phyloP scores from a whole-genome alignment of 371 early-diverging fungal genomes.

The Mucor saturninus region DNA sequence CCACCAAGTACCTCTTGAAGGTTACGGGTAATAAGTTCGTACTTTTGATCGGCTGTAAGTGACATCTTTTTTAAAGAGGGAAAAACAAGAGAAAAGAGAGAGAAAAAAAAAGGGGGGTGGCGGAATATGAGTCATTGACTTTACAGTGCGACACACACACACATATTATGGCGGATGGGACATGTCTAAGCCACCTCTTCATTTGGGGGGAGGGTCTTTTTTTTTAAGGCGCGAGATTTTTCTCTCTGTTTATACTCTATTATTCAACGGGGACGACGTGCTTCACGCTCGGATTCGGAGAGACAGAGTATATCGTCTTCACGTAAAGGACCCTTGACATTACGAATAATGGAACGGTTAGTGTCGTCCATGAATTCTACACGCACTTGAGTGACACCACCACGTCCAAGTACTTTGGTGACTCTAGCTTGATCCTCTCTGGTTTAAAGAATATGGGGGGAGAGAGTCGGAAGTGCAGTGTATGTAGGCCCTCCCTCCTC shows the following conservation, averaged over 20 bases:
- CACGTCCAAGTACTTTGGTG: constrained; percentile 96
- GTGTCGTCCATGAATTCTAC: constrained; percentile 98
- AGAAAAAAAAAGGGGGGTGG: not conserved
- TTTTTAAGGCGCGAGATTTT: not conserved
- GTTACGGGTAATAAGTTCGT: constrained; percentile 92
- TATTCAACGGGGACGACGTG: constrained; percentile 95
- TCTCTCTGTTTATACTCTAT: not conserved
- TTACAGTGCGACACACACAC: too few relatives aligned
- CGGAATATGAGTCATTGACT: constrained; percentile 16
- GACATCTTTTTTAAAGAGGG: constrained; percentile 33
- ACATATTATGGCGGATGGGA: too few relatives aligned
- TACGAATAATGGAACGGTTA: constrained; percentile 96
- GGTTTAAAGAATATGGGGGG: too few relatives aligned
- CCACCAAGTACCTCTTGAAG: constrained; percentile 97
- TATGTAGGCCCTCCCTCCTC: too few relatives aligned
- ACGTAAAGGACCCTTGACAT: constrained; percentile 98
- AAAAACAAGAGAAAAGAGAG: constrained; percentile 11
- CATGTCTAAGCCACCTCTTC: not conserved
- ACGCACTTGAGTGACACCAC: constrained; percentile 98
- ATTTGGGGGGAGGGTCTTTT: not conserved
- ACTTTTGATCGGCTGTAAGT: constrained; percentile 73
- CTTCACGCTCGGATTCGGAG: constrained; percentile 99
- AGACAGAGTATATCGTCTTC: constrained; percentile 96
- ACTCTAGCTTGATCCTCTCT: too few relatives aligned
- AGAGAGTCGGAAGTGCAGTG: too few relatives aligned